A percentile compares a stretch with the other conserved stretches of the same genome.
Conservation (phyloP, 768 basidiomycete species). For the Serendipita indica region DNA sequence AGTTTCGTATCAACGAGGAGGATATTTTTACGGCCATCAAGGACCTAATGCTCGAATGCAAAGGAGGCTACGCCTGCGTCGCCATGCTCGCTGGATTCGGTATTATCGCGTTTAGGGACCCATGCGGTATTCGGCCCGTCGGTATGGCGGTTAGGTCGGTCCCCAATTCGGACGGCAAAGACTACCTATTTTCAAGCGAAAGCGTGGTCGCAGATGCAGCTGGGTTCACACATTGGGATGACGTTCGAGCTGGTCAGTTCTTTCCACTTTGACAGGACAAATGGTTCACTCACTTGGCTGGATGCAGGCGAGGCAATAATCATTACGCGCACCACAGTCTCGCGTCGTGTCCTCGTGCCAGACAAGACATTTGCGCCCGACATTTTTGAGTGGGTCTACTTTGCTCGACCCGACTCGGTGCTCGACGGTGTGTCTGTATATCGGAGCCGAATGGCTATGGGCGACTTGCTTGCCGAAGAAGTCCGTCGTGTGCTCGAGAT, state of each 20-base stretch:
- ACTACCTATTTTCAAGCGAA: slow-evolving; percentile 88
- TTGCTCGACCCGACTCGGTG: slow-evolving; percentile 94
- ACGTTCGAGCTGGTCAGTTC: slow-evolving; percentile 68
- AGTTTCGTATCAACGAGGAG: slow-evolving; percentile 98
- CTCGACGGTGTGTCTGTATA: slow-evolving; percentile 96
- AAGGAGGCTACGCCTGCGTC: slow-evolving; percentile 91
- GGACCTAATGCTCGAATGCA: slow-evolving; percentile 74
- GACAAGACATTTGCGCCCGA: slow-evolving; percentile 80
- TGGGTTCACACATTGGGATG: slow-evolving; percentile 85
- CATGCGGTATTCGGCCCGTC: slow-evolving; percentile 89
- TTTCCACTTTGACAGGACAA: background rate
- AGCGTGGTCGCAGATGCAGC: slow-evolving; percentile 91
- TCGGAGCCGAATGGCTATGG: slow-evolving; percentile 98
- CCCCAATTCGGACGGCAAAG: slow-evolving; percentile 38
- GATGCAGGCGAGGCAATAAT: slow-evolving; percentile 81
- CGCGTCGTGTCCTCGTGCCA: slow-evolving; percentile 56
- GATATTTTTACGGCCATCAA: slow-evolving; percentile 94
- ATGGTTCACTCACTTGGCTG: slow-evolving; percentile 5
- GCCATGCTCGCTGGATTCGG: slow-evolving; percentile 99
- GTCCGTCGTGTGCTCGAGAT: slow-evolving; percentile 58
- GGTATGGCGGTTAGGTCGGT: slow-evolving; percentile 64
- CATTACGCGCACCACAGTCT: slow-evolving; percentile 68
- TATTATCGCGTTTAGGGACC: slow-evolving; percentile 94
- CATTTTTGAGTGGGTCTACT: slow-evolving; percentile 98
- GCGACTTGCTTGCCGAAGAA: slow-evolving; percentile 82